A percentile compares a stretch with the other conserved stretches of the same genome.
These are phyloP conservation scores for Pleurotus citrinopileatus DNA, from an alignment of 768 basidiomycete genomes.

Conservation along the genomic window DNA sequence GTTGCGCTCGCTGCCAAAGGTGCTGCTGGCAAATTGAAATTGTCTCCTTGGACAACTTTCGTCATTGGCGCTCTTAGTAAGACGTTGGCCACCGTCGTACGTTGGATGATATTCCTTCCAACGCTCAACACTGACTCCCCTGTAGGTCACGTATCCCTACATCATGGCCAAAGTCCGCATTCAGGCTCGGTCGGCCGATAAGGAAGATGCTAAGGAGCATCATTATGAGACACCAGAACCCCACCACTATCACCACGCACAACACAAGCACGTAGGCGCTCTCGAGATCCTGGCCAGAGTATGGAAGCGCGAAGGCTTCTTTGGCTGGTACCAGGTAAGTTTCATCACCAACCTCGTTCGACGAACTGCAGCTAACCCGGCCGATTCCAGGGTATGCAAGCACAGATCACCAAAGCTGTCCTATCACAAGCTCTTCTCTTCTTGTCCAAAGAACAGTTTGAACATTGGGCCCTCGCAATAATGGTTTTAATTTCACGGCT, in stretches of 20 bases:
- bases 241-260: constrained; percentile 36
- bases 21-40: constrained; percentile 46
- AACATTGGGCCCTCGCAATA: constrained; percentile 77
- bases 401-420: constrained; percentile 95
- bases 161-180: constrained; percentile 97
- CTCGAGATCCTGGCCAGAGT: constrained; percentile 72
- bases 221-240: constrained; percentile 33
- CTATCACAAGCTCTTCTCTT: constrained; percentile 94
- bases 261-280: constrained; percentile 64
- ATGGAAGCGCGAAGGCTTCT: constrained; percentile 71
- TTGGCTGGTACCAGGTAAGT: constrained; percentile 96
- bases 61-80: constrained; percentile 90
- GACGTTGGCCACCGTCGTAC: constrained; percentile 90
- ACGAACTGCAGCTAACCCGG: too few relatives aligned
- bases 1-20: constrained; percentile 57
- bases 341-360: too few relatives aligned
- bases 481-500: constrained; percentile 53
- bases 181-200: constrained; percentile 74
- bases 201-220: constrained; percentile 43
- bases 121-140: background rate
- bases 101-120: constrained; percentile 24
- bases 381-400: constrained; percentile 88
- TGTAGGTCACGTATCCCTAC: constrained; percentile 89
- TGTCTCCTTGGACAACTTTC: constrained; percentile 80
- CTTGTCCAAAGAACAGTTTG: constrained; percentile 97